Evolutionary conservation across 176 grass and related monocot genomes (phyloP), one percentile per base, ranked within the genome.

Genomic region (Ananas comosus): DNA sequence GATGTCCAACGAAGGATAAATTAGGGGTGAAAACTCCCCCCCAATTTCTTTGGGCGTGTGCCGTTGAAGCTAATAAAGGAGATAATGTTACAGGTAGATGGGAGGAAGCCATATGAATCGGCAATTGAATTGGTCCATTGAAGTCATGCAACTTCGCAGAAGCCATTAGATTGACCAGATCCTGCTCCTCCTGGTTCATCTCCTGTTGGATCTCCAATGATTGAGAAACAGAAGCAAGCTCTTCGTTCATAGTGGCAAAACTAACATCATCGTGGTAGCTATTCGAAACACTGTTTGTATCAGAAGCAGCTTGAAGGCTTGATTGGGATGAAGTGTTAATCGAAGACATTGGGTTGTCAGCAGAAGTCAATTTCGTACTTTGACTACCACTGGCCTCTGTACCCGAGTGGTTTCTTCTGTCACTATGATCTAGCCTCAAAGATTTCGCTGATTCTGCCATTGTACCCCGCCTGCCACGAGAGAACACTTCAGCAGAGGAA

Each of bases 141-240:
- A 96, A 88, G 33, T 77, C 78, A 85, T 91, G 92, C 79, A 96
- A 73, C 50, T 82, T 80, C 3, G 77, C 13, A n/a, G 89, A 88
- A 80, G 78, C 78, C 88, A 96, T 89, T 67, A 88, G 67, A 72
- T 96, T 89, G 72, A 79, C 83, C 74, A 85, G 51, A 76, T 86
- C 83, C 48, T 96, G 88, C 24, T 91, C 85, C 65, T 91, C 85
- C 64, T 91, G 75, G 51, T 68, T 77, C 81, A 83, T 79, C 51
- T 83, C 81, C 21, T 83, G 77, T 28, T 76, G 82, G 74, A 81
- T 68, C 75, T 96, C 85, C 3, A 78, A 67, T 79, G 82, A 67
- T 67, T 88, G 85, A 51, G 88, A 90, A 17, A 84, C 87, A 74
- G 91, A 88, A 81, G 74, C 75, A 82, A 96, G 72, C 73, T 89